These are phyloP conservation scores for Aurantiochytrium sp. DNA, from an alignment of 108 stramenopile genomes.

Conservation along the genomic window DNA sequence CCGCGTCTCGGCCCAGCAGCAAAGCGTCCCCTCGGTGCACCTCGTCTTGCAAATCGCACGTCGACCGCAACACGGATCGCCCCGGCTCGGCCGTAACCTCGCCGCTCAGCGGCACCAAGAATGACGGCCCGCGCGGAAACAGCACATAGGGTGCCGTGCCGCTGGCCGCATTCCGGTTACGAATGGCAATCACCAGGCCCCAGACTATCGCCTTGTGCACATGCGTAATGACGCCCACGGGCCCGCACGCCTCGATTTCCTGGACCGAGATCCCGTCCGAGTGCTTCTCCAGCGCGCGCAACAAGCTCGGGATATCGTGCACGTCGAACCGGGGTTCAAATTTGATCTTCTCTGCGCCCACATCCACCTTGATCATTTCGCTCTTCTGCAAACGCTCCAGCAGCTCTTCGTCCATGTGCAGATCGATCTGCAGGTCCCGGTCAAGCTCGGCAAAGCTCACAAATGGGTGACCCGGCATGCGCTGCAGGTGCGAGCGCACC, in stretches of 20 bases:
- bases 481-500: neutral
- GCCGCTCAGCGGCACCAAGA: neutral
- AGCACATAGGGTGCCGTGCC: neutral
- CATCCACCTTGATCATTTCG: neutral
- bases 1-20: neutral
- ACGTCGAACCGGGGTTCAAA: neutral
- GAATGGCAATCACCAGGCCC: neutral
- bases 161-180: neutral
- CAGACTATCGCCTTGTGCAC: neutral
- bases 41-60: neutral
- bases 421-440: neutral
- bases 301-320: neutral
- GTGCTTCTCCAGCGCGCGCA: neutral
- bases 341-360: neutral
- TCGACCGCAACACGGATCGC: neutral
- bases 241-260: neutral
- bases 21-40: neutral
- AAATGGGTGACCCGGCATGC: neutral
- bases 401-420: neutral
- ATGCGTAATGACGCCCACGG: neutral
- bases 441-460: neutral
- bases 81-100: neutral
- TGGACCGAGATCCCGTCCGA: neutral
- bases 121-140: constrained; percentile 1
- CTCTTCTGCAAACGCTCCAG: neutral